Evolutionary conservation across 2,329 filamentous ascomycete species (phyloP).

Genomic region (Chalaropsis ovoidea): DNA sequence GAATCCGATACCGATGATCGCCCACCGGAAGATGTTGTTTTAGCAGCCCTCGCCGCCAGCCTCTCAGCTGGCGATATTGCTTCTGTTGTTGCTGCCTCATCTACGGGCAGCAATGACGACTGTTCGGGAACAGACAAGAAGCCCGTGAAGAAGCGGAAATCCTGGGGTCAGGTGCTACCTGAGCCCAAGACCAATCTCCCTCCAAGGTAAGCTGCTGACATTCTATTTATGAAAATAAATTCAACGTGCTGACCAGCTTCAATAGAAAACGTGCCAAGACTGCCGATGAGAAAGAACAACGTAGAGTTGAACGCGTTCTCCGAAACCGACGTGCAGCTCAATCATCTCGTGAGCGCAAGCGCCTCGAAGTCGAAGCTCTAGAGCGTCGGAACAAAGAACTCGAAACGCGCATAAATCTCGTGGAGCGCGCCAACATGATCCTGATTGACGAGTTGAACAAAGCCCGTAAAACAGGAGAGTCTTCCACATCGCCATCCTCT

Average conservation of each 20-base stretch:
- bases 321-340: conserved; percentile 92
- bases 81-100: conserved; percentile 23
- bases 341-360: conserved; percentile 89
- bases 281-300: conserved; percentile 96
- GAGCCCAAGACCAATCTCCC: conserved; percentile 94
- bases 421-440: conserved; percentile 44
- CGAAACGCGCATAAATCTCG: conserved; percentile 50
- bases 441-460: conserved; percentile 43
- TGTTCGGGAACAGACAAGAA: conserved; percentile 49
- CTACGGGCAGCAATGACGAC: conserved; percentile 26
- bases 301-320: conserved; percentile 91
- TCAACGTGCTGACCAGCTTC: neutral
- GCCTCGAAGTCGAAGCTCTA: conserved; percentile 75
- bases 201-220: conserved; percentile 55
- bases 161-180: conserved; percentile 94
- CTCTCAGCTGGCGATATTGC: conserved; percentile 22
- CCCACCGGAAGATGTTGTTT: conserved; percentile 27
- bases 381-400: conserved; percentile 65
- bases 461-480: conserved; percentile 38
- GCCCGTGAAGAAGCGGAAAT: conserved; percentile 85
- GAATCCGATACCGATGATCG: conserved; percentile 29
- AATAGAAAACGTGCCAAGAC: conserved; percentile 91
- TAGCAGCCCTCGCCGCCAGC: conserved; percentile 27
- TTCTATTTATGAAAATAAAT: neutral
- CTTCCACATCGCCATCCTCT: conserved; percentile 36